Evolutionary conservation across 176 grass and related monocot species (phyloP), one percentile per base, ranked within the genome.

Genomic region (Aegilops speltoides): DNA sequence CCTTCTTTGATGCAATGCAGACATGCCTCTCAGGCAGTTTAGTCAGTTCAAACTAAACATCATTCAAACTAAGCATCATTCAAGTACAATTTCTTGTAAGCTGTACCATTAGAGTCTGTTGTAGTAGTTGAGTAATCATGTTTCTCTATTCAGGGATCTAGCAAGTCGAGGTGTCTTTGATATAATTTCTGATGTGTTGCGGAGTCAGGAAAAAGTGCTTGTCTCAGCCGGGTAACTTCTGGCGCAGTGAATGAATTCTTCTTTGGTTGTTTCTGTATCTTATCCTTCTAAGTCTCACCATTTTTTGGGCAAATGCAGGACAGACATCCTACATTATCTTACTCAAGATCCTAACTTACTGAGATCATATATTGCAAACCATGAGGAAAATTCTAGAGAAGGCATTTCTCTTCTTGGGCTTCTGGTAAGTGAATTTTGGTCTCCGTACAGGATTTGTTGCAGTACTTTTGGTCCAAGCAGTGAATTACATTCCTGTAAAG

Each of bases 261-360:
- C 32, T 63, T 78, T 65, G 45, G 50, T 73, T 68, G 81, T 65
- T 79, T 28, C 61, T 86, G 77, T 83, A 26, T 56, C 17, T 74
- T 75, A 36, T 56, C 16, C 56, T 57, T 85, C 45, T 77, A 81
- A 89, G 16, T 72, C 32, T 23, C 26, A 64, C 48, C 77, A 79
- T 36, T 84, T 82, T 73, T 72, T 82, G 56, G 77, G 31, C n/a
- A 89, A 87, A 84, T 95, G 86, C 90, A 98, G 96, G 88, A 79
- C 86, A 90, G 83, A 81, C 56, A 98, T 98, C 85, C 87, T 98
- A 59, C 73, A 95, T 82, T 94, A 95, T 88, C 84, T 98, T 87
- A 86, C 90, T 82, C 84, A 89, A 86, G 90, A 98, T 78, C 70
- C 93, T 79, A 84, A 89, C 79, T 80, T 95, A 45, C 75, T 91